Evolutionary conservation across 306 rosid genomes (phyloP), one percentile per base, ranked within the genome.

Genomic region (Pyrus betulifolia): DNA sequence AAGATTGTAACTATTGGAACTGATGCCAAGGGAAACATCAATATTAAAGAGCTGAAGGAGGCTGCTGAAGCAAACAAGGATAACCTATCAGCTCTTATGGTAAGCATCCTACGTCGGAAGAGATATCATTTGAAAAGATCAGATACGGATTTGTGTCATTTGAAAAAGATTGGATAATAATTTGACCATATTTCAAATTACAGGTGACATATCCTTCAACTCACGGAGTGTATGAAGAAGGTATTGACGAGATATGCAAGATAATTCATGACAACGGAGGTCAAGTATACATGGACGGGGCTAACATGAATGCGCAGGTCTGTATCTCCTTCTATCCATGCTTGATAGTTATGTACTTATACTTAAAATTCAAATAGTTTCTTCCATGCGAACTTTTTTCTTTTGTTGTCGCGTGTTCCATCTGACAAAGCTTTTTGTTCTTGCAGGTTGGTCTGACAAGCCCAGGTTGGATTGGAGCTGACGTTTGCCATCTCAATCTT

Each of bases 401-500:
- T 27, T 62, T 28, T 62, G 42, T 6, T 64, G 44, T 45, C 15
- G 0, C 51, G 27, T 49, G n/a, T 60, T 51, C 58, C 68, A 65
- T 77, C 63, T 71, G 61, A 74, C 30, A 33, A 42, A 62, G 33
- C 28, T 66, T 61, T 75, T 73, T 55, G 28, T 79, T 59, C 59
- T 79, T 82, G 67, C 76, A 93, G 99, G 99, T 93, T 70, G 98
- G 99, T 72, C 88, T 96, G 74, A 96, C 99, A 46, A 96, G 94
- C 85, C 99, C 99, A 0, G 99, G 99, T 69, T 93, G 94, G 87
- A 96, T 96, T 76, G 99, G 99, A 82, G 99, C 99, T 65, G 99
- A 96, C 72, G 99, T 96, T 74, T 96, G 99, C 82, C 99, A 96
- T 96, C 97, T 96, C 85, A 96, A 96, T 84, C 99, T 96, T 57